Percentiles rank a stretch among this genome's conserved stretches.
Conservation (phyloP, 306 rosid genomes). For the Fagus sylvatica region DNA sequence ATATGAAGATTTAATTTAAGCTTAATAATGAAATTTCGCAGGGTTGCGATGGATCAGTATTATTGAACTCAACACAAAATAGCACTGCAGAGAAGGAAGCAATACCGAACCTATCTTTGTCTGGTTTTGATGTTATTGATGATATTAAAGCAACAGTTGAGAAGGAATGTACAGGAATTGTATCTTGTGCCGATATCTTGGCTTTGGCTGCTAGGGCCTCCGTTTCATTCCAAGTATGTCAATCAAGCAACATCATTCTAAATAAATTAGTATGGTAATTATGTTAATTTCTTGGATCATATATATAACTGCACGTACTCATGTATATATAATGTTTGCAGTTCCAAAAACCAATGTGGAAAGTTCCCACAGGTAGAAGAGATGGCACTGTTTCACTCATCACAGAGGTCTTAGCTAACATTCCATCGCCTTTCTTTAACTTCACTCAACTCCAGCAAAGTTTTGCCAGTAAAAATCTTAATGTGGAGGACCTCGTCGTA, state of each 20-base stretch:
- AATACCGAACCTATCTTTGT: conserved; percentile 37
- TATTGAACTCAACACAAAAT: conserved; percentile 44
- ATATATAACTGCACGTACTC: neutral
- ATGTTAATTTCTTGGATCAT: neutral
- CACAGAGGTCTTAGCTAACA: conserved; percentile 25
- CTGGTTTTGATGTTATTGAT: conserved; percentile 53
- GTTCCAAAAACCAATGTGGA: conserved; percentile 45
- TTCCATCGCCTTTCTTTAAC: conserved; percentile 51
- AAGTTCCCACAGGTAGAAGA: conserved; percentile 68
- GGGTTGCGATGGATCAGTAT: conserved; percentile 64
- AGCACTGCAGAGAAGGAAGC: conserved; percentile 50
- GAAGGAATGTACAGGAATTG: conserved; percentile 42
- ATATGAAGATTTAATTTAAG: neutral
- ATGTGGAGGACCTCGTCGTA: conserved; percentile 53
- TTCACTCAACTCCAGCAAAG: conserved; percentile 39
- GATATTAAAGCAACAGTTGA: conserved; percentile 47
- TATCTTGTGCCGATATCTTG: conserved; percentile 66
- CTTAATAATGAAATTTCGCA: conserved; percentile 19
- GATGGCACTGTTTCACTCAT: conserved; percentile 47
- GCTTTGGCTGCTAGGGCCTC: conserved; percentile 59
- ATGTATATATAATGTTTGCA: conserved; percentile 12
- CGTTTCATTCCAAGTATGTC: conserved; percentile 41
- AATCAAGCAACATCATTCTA: neutral
- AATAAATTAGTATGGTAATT: neutral
- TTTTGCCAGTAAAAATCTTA: conserved; percentile 40